Base-by-base conservation (phyloP, 495 filamentous ascomycete genomes). In the Penicillium goetzii region DNA sequence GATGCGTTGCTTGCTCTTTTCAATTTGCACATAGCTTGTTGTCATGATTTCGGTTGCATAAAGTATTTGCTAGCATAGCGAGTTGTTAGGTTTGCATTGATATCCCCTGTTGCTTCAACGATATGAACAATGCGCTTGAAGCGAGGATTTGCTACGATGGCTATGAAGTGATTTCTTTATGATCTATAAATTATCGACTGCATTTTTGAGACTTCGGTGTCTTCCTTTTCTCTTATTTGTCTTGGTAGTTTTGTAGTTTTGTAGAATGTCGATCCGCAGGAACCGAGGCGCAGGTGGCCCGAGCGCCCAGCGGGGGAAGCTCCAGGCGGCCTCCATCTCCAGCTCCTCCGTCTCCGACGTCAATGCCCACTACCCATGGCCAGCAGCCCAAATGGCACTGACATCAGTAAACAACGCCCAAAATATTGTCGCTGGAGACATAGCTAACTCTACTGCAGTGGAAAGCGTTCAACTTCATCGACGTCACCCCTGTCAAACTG, bases 401-500 rank as follows among this genome's bases (percentile, higher is more conserved):
- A 82, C 76, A 76, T 80, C 79, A 73, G 79, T 82, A 74, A 63
- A 71, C 8, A 15, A 15, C 11, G 1, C 4, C 32, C 12, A 7
- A 23, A 0, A 21, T 25, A 4, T 26, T 19, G 8, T n/a, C 21
- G 9, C 12, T 1, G 4, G 17, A 23, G n/a, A 25, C 28, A 50
- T 62, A 28, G 64, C 67, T 63, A 53, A 65, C 43, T 41, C 17
- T 34, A 1, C 2, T 8, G 15, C 72, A 99, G 93, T 97, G 96
- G 95, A 96, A 97, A 91, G 87, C 91, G 57, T 98, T 99, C 82
- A 93, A 95, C 85, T 98, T 99, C 88, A 97, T 99, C 83, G 93
- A 97, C 75, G 92, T 96, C 73, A 86, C 88, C 63, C 88, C 89
- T 68, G 88, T 98, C 76, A 89, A 89, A 74, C 84, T 91, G 61